A percentile compares a stretch with the other conserved stretches of the same genome.
These are phyloP conservation scores for Rhodotorula sp. DNA, from an alignment of 1,284 basidiomycete genomes.

Conservation along the genomic window DNA sequence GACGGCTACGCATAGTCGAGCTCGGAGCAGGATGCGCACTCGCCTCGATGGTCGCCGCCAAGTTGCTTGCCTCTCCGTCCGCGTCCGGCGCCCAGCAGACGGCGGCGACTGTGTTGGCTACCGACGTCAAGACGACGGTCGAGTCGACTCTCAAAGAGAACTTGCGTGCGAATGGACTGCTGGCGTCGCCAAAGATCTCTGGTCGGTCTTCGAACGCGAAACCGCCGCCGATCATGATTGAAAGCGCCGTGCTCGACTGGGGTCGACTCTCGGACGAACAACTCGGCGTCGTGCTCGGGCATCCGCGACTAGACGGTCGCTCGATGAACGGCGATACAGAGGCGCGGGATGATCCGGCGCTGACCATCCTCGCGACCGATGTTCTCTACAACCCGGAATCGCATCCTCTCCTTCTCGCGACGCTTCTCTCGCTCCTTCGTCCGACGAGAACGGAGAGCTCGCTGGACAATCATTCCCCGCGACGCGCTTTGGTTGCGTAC, in stretches of 20 bases:
- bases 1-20: constrained; percentile 33
- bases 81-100: neutral
- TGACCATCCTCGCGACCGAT: constrained; percentile 40
- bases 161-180: constrained; percentile 17
- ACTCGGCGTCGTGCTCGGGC: neutral
- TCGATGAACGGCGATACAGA: neutral
- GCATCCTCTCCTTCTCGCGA: constrained; percentile 38
- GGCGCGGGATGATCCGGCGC: neutral
- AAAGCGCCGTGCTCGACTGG: constrained; percentile 26
- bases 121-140: constrained; percentile 41
- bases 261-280: neutral
- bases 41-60: constrained; percentile 18
- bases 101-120: constrained; percentile 23
- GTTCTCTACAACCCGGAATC: constrained; percentile 43
- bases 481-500: constrained; percentile 40
- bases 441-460: neutral
- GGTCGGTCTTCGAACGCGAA: neutral
- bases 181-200: too few species aligned
- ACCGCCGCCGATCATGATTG: neutral
- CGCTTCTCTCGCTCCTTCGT: constrained; percentile 33
- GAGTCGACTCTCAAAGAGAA: constrained; percentile 36
- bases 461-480: too few species aligned
- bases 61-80: too few species aligned
- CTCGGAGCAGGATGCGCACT: constrained; percentile 44
- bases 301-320: neutral